Evolutionary conservation across 2,329 filamentous ascomycete species (phyloP).

Genomic region (Aspergillus sp.): DNA sequence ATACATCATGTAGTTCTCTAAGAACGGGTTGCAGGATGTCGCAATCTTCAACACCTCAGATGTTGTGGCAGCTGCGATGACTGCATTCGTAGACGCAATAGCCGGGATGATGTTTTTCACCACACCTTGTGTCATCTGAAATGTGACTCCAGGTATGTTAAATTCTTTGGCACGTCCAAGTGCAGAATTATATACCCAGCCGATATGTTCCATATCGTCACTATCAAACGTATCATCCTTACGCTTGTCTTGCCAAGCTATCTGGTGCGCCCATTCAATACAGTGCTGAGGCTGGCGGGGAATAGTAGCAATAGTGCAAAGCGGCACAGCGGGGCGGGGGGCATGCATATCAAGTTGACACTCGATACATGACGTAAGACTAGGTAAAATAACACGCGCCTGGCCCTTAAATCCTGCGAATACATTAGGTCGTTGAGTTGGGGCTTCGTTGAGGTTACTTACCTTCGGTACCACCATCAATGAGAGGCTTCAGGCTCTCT

Average conservation of each 20-base stretch:
- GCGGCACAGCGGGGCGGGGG: slow-evolving; percentile 90
- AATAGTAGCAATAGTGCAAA: slow-evolving; percentile 95
- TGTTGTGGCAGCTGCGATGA: slow-evolving; percentile 92
- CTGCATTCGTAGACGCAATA: slow-evolving; percentile 95
- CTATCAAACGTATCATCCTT: slow-evolving; percentile 86
- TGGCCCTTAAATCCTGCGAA: slow-evolving; percentile 86
- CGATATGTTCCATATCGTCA: slow-evolving; percentile 94
- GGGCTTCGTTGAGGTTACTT: slow-evolving; percentile 1
- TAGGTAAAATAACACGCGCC: slow-evolving; percentile 85
- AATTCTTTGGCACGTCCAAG: slow-evolving; percentile 80
- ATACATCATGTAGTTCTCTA: slow-evolving; percentile 99
- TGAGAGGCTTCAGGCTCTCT: slow-evolving; percentile 86
- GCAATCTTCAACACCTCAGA: slow-evolving; percentile 96
- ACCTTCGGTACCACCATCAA: slow-evolving; percentile 95
- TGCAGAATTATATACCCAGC: slow-evolving; percentile 91
- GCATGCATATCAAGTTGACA: slow-evolving; percentile 99
- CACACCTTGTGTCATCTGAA: slow-evolving; percentile 92
- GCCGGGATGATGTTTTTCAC: slow-evolving; percentile 99
- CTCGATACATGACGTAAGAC: slow-evolving; percentile 93
- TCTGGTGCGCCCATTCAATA: slow-evolving; percentile 98
- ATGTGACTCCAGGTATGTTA: slow-evolving; percentile 88
- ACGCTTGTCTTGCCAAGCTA: slow-evolving; percentile 88
- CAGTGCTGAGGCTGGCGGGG: slow-evolving; percentile 97
- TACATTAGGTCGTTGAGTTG: slow-evolving; percentile 15
- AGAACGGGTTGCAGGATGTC: slow-evolving; percentile 74